Percentiles rank a stretch among this genome's conserved stretches.
Evolutionary conservation across 768 basidiomycete genomes (phyloP).

Genomic region (Termitomyces eurrhizus): DNA sequence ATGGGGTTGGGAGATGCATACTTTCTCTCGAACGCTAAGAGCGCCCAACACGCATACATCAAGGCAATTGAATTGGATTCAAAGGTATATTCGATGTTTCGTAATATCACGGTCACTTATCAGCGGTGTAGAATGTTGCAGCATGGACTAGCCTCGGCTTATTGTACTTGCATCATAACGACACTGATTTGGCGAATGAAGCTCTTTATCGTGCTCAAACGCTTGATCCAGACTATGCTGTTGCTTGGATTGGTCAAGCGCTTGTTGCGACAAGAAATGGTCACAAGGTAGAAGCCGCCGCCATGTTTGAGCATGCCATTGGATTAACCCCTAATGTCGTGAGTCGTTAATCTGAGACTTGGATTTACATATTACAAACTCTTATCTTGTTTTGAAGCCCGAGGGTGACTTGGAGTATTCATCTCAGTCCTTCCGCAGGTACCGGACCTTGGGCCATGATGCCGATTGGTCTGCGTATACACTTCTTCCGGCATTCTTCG

Average conservation of each 20-base stretch:
- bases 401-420: conserved; percentile 80
- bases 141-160: conserved; percentile 90
- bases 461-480: conserved; percentile 30
- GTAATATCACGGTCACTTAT: conserved; percentile 6
- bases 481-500: conserved; percentile 76
- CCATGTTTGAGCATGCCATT: conserved; percentile 73
- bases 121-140: conserved; percentile 48
- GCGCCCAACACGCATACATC: conserved; percentile 90
- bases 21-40: conserved; percentile 61
- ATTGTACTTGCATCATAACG: conserved; percentile 76
- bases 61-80: conserved; percentile 81
- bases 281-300: conserved; percentile 56
- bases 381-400: conserved; percentile 43
- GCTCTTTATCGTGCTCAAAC: conserved; percentile 86
- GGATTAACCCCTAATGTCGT: conserved; percentile 56
- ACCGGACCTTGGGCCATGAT: conserved; percentile 18
- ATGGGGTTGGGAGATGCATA: conserved; percentile 72
- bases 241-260: conserved; percentile 91
- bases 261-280: conserved; percentile 60
- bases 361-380: not conserved
- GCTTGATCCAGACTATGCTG: conserved; percentile 84
- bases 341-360: conserved; percentile 21
- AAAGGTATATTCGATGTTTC: conserved; percentile 49
- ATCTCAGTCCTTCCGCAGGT: conserved; percentile 46
- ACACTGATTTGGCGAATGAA: conserved; percentile 80